These are phyloP conservation scores for Exsudoporus floridanus DNA, from an alignment of 1,284 basidiomycete species.

Conservation along the genomic window DNA sequence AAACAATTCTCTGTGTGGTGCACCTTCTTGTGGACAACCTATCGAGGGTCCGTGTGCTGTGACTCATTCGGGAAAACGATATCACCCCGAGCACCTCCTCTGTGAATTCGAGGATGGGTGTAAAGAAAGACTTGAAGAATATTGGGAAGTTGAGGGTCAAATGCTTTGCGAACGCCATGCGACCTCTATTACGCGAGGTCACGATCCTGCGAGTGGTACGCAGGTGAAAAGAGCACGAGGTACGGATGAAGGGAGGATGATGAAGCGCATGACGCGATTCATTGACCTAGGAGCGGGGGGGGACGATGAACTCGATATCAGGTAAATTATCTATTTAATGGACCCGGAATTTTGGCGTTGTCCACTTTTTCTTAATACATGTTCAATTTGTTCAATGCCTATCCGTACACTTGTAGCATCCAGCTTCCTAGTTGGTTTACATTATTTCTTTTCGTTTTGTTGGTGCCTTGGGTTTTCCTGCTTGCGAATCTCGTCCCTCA, in stretches of 20 bases:
- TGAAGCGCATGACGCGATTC: slow-evolving; percentile 64
- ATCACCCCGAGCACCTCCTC: slow-evolving; percentile 82
- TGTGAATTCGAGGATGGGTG: slow-evolving; percentile 67
- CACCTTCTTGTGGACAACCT: slow-evolving; percentile 75
- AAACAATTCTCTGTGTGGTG: slow-evolving; percentile 82
- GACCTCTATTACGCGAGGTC: slow-evolving; percentile 26
- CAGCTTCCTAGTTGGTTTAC: slow-evolving; percentile 14
- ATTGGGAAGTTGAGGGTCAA: slow-evolving; percentile 81
- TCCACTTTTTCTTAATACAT: slow-evolving; percentile 5
- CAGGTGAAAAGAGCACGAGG: slow-evolving; percentile 28
- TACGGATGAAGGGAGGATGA: slow-evolving; percentile 46
- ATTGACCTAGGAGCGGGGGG: slow-evolving; percentile 49
- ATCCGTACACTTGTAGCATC: slow-evolving; percentile 25
- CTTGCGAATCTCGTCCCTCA: slow-evolving; percentile 5
- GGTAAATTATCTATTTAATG: slow-evolving; percentile 28
- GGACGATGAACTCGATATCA: slow-evolving; percentile 33
- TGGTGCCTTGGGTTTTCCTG: slow-evolving; percentile 6
- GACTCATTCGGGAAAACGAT: slow-evolving; percentile 71
- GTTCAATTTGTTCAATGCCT: slow-evolving; percentile 15
- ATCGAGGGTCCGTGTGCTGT: slow-evolving; percentile 90
- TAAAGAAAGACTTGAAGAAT: slow-evolving; percentile 64
- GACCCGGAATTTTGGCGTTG: slow-evolving; percentile 17
- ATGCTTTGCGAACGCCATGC: slow-evolving; percentile 83
- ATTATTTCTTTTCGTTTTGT: slow-evolving; percentile 22
- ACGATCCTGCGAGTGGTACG: slow-evolving; percentile 18